A percentile compares a stretch with the other conserved stretches of the same genome.
These are phyloP conservation scores for Camellia granthamiana DNA, from an alignment of 148 eudicot species.

Conservation along the genomic window DNA sequence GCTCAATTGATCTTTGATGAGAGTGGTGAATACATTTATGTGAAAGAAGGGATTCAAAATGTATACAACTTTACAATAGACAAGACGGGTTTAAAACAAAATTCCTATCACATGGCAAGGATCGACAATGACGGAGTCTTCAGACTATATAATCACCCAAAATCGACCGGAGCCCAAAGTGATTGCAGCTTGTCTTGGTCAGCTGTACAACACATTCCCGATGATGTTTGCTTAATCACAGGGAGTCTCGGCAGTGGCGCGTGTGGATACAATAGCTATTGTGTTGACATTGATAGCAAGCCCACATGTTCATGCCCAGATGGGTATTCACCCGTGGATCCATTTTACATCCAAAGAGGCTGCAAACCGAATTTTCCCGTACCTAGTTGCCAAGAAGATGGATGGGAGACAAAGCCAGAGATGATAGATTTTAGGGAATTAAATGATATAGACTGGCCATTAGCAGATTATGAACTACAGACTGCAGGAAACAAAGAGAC, in stretches of 20 bases:
- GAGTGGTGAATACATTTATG: conserved; percentile 19
- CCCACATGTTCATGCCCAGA: conserved; percentile 32
- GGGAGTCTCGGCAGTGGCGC: conserved; percentile 13
- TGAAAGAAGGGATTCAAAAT: conserved; percentile 15
- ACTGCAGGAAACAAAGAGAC: conserved; percentile 8
- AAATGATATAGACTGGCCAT: not conserved
- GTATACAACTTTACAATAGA: not conserved
- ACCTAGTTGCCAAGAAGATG: not conserved
- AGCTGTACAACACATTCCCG: not conserved
- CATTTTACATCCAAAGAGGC: conserved; percentile 18
- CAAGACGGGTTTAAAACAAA: not conserved
- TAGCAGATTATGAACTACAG: not conserved
- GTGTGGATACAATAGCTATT: conserved; percentile 13
- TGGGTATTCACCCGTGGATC: conserved; percentile 17
- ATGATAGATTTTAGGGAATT: not conserved
- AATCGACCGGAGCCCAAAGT: not conserved
- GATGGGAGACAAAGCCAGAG: not conserved
- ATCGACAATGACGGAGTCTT: conserved; percentile 40
- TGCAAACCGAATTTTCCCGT: conserved; percentile 21
- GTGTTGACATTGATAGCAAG: conserved; percentile 15
- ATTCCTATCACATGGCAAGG: conserved; percentile 27
- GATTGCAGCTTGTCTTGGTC: not conserved
- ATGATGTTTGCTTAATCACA: not conserved
- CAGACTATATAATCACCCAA: conserved; percentile 26
- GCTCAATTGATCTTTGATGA: conserved; percentile 22